Evolutionary conservation across 106 monocot species (phyloP).

Genomic region (Acorus gramineus): DNA sequence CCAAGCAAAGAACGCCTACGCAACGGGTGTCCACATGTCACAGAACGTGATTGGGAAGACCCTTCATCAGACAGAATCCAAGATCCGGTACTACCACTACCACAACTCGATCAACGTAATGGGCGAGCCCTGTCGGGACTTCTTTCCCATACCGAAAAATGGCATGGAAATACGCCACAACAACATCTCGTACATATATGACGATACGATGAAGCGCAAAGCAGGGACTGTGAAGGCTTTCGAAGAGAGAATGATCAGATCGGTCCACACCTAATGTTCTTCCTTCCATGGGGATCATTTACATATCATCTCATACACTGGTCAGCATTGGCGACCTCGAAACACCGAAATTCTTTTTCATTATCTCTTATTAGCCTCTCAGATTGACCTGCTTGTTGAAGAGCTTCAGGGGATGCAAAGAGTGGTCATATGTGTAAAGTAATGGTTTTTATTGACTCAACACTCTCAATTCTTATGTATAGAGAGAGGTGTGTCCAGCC

Average conservation of each 20-base stretch:
- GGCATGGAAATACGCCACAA: slow-evolving; percentile 65
- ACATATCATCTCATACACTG: too few species aligned
- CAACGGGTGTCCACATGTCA: slow-evolving; percentile 95
- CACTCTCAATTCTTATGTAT: too few species aligned
- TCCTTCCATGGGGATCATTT: too few species aligned
- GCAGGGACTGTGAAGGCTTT: slow-evolving; percentile 54
- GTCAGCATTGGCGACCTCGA: too few species aligned
- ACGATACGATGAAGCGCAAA: slow-evolving; percentile 58
- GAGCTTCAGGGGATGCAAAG: too few species aligned
- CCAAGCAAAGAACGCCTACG: slow-evolving; percentile 71
- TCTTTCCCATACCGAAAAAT: slow-evolving; percentile 45
- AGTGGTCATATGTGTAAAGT: too few species aligned
- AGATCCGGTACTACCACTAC: slow-evolving; percentile 93
- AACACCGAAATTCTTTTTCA: too few species aligned
- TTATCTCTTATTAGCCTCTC: too few species aligned
- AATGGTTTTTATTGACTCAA: too few species aligned
- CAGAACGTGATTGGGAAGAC: slow-evolving; percentile 76
- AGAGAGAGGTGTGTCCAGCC: too few species aligned
- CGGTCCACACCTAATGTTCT: neutral
- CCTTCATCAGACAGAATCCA: slow-evolving; percentile 73
- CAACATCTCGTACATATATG: slow-evolving; percentile 70
- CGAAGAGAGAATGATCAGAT: slow-evolving; percentile 58
- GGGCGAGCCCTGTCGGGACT: slow-evolving; percentile 68
- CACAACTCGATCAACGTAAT: slow-evolving; percentile 82
- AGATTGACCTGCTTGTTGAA: too few species aligned